Evolutionary conservation across 805 yeast species (phyloP), one percentile per base, ranked within the genome.

Genomic region (Saccharomycopsis fermentans): DNA sequence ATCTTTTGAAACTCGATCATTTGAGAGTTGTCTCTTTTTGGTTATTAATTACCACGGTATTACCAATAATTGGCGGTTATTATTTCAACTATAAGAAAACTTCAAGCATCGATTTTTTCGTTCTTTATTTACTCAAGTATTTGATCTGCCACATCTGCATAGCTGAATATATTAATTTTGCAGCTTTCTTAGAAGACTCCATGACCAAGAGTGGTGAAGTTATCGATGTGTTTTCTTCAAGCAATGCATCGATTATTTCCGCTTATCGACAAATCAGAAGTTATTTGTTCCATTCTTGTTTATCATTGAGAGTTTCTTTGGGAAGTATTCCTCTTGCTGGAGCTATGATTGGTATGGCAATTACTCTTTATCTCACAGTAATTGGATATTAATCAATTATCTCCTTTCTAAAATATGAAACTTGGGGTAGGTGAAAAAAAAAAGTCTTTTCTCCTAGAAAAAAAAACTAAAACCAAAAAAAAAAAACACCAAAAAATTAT

Each of bases 81-180:
- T 69, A 69, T 63, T 60, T 70, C 57, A 70, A 70, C 62, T 70
- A 69, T 47, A 63, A 65, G 40, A 61, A 61, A 17, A 19, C 35
- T 29, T 54, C 50, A 6, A 43, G 29, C 14, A 75, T 67, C 68
- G 87, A 82, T 67, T 86, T 87, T 48, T 74, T 82, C 62, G 70
- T 76, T 54, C 81, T 78, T 68, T 77, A 78, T 59, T 68, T 82
- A 63, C 61, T 73, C 56, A 81, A 81, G 67, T 67, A 77, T 34
- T 65, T 81, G 61, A 61, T 76, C 27, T 72, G 74, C 62, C 75
- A 73, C 67, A 67, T 72, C 59, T 64, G 76, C 59, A 59, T 67
- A 40, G 63, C 65, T 3, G 64, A 65, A 26, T 39, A 63, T 50
- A 66, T 69, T 35, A 63, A 69, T 36, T 64, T 68, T 40, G 66